These are phyloP conservation scores for Eleusine indica DNA, from an alignment of 176 grass and related monocot genomes.

Conservation along the genomic window DNA sequence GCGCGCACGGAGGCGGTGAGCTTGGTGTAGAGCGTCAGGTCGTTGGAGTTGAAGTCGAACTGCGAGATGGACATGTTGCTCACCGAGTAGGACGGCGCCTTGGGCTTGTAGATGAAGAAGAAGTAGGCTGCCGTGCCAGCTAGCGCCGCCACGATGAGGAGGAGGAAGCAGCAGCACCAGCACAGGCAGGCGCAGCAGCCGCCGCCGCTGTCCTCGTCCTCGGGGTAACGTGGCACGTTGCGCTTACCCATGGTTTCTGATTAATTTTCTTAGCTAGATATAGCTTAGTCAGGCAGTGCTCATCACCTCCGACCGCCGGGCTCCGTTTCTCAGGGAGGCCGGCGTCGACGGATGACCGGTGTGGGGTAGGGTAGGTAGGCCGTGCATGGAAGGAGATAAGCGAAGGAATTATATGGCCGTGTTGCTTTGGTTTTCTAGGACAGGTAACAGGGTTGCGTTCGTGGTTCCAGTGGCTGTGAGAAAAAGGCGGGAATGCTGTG, in stretches of 20 bases:
- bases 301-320: conserved; percentile 35
- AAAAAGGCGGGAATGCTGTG: conserved; percentile 10
- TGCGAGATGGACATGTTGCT: conserved; percentile 63
- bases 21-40: conserved; percentile 69
- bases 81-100: conserved; percentile 74
- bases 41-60: conserved; percentile 57
- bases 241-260: conserved; percentile 43
- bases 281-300: neutral
- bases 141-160: conserved; percentile 51
- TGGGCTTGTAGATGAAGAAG: conserved; percentile 54
- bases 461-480: conserved; percentile 20
- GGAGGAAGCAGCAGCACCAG: conserved; percentile 69
- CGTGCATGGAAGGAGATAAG: conserved; percentile 21
- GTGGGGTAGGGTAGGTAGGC: conserved; percentile 7
- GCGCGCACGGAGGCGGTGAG: conserved; percentile 62
- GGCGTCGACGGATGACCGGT: conserved; percentile 23
- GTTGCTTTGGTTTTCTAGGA: neutral
- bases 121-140: conserved; percentile 36
- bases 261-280: neutral
- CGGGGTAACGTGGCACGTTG: conserved; percentile 60
- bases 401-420: neutral
- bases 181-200: conserved; percentile 57
- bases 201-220: conserved; percentile 31
- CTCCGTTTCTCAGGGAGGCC: conserved; percentile 25
- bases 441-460: neutral